Percentiles rank a stretch among this genome's conserved stretches.
Evolutionary conservation across 179 eudicot genomes (phyloP).

Genomic region (Spergularia azorica): DNA sequence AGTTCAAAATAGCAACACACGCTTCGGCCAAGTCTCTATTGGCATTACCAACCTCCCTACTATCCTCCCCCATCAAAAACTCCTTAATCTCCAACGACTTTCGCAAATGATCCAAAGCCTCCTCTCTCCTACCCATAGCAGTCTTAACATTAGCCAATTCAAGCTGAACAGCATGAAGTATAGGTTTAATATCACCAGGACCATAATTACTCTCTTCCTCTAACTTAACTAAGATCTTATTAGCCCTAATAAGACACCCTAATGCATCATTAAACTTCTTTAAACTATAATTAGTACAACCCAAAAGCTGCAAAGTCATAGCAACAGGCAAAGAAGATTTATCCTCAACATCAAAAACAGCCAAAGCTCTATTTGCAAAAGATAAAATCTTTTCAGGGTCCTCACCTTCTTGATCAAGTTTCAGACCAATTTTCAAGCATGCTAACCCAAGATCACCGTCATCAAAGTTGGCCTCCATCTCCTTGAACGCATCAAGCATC

Average conservation of each 20-base stretch:
- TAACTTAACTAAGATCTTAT: slow-evolving; percentile 53
- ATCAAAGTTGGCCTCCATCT: slow-evolving; percentile 59
- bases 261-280: slow-evolving; percentile 78
- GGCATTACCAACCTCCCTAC: slow-evolving; percentile 76
- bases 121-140: slow-evolving; percentile 94
- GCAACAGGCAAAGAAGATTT: slow-evolving; percentile 57
- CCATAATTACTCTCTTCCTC: slow-evolving; percentile 44
- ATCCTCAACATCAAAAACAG: slow-evolving; percentile 47
- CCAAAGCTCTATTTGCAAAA: slow-evolving; percentile 77
- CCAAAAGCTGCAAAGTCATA: slow-evolving; percentile 84
- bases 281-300: slow-evolving; percentile 60
- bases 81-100: slow-evolving; percentile 72
- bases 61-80: slow-evolving; percentile 54
- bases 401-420: slow-evolving; percentile 84
- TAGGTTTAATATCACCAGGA: slow-evolving; percentile 50
- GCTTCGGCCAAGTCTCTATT: slow-evolving; percentile 86
- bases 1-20: slow-evolving; percentile 64
- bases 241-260: slow-evolving; percentile 78
- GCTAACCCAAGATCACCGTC: slow-evolving; percentile 80
- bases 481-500: slow-evolving; percentile 60
- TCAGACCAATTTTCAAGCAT: slow-evolving; percentile 71
- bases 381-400: slow-evolving; percentile 60
- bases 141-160: slow-evolving; percentile 78
- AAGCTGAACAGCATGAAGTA: slow-evolving; percentile 73
- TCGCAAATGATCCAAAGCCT: slow-evolving; percentile 64